Conservation (phyloP, 805 yeast species). For the Clavispora phyllophila region DNA sequence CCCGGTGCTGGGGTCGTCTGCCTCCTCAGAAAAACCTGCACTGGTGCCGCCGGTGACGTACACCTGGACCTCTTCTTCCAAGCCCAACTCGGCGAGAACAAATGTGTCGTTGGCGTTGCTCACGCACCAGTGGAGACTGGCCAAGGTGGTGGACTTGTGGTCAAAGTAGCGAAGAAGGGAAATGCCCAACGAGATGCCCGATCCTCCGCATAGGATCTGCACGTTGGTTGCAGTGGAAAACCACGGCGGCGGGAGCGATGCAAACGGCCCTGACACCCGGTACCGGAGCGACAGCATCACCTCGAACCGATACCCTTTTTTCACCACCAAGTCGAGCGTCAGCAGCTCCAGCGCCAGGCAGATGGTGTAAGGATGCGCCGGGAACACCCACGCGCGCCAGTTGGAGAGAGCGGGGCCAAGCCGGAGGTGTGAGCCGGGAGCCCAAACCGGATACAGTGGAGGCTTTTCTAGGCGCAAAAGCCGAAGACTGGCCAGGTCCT, state of each 20-base stretch:
- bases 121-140: constrained; percentile 53
- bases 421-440: constrained; percentile 58
- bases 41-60: constrained; percentile 7
- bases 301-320: constrained; percentile 27
- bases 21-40: neutral
- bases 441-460: constrained; percentile 18
- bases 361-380: constrained; percentile 68
- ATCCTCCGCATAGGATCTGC: constrained; percentile 62
- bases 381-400: constrained; percentile 33
- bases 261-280: constrained; percentile 28
- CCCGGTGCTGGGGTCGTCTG: neutral
- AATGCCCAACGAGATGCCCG: constrained; percentile 63
- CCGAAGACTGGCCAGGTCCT: constrained; percentile 14
- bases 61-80: constrained; percentile 4
- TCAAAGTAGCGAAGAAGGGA: constrained; percentile 44
- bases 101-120: constrained; percentile 43
- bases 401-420: constrained; percentile 6
- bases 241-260: constrained; percentile 41
- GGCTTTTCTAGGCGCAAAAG: constrained; percentile 20
- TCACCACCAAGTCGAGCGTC: constrained; percentile 41
- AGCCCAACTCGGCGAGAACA: constrained; percentile 35
- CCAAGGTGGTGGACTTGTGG: constrained; percentile 11
- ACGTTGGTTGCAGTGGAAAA: constrained; percentile 47
- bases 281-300: constrained; percentile 10
- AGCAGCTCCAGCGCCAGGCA: constrained; percentile 40